Evolutionary conservation across 2,329 filamentous ascomycete genomes (phyloP), one percentile per base, ranked within the genome.

Genomic region (Xylariales sp.): DNA sequence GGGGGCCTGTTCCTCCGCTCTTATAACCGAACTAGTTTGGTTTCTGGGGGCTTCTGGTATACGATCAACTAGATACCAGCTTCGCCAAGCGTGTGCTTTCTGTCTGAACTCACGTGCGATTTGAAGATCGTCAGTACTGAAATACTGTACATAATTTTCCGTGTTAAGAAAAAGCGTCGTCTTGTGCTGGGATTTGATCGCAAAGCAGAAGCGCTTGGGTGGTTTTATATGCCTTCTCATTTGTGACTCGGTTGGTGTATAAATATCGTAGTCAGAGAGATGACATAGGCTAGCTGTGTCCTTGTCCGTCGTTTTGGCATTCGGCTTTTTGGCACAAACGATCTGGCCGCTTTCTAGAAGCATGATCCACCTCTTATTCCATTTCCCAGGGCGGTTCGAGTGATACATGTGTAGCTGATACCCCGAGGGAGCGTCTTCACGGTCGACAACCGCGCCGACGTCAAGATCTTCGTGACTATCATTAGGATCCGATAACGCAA

Each of bases 141-240:
- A 97, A 80, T 95, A 97, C 76, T 98, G 95, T 3, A 97, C 92
- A 76, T 93, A 98, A 73, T 95, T 95, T 59, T 92, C 90, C 3
- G 90, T 92, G 62, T 91, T 90, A 62, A 93, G 82, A 75, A 97
- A 97, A 75, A 97, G 90, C 65, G 88, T 89, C 0, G 91, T 91
- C 79, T 95, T 97, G 76, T 97, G 91, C 81, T 97, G 94, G 73
- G 93, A 97, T 81, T 97, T 97, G 73, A 98, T 86, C 0, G 93
- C 94, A 75, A 92, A 95, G 80, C 93, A 97, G 72, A 90, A 86
- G 76, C 90, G 92, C 80, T 96, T 97, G 0, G 95, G 95, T 0
- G 94, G 91, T 74, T 91, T 94, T 61, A 97, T 85, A 70, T 88
- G 86, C 75, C 91, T 92, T 45, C 88, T 84, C 70, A 89, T 81